These are phyloP conservation scores for Aspergillus arachidicola DNA, from an alignment of 2,329 filamentous ascomycete genomes.

Conservation along the genomic window DNA sequence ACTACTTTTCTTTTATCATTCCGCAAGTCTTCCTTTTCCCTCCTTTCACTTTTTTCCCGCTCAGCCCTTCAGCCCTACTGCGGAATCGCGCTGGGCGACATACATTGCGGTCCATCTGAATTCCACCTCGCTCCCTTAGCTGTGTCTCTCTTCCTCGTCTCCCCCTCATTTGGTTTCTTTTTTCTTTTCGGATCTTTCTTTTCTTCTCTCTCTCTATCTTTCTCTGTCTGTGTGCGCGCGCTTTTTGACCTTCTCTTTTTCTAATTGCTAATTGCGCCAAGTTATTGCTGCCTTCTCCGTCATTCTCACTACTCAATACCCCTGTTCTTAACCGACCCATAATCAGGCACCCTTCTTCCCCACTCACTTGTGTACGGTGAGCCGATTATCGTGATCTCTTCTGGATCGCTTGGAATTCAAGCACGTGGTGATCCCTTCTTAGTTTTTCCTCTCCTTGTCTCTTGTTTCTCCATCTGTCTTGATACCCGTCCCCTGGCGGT, in stretches of 20 bases:
- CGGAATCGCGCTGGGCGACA: neutral
- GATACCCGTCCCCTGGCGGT: neutral
- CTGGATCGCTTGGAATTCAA: neutral
- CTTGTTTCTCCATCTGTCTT: neutral
- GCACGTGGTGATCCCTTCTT: neutral
- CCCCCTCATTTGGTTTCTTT: neutral
- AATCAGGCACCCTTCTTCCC: neutral
- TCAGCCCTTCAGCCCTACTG: conserved; percentile 1
- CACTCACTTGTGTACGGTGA: neutral
- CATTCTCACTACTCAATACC: neutral
- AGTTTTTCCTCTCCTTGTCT: neutral
- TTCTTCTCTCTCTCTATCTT: neutral
- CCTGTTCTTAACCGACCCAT: neutral
- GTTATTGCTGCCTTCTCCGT: neutral
- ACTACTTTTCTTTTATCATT: neutral
- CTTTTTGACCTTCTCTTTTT: neutral
- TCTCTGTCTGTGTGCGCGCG: neutral
- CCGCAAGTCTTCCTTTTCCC: neutral
- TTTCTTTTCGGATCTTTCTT: neutral
- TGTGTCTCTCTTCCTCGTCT: neutral
- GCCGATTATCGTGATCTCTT: neutral
- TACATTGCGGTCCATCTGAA: neutral
- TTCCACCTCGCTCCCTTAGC: neutral
- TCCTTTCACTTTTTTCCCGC: neutral
- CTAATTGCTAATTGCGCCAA: neutral